Evolutionary conservation across 176 grass and related monocot species (phyloP).

Genomic region (Zoysia pacifica): DNA sequence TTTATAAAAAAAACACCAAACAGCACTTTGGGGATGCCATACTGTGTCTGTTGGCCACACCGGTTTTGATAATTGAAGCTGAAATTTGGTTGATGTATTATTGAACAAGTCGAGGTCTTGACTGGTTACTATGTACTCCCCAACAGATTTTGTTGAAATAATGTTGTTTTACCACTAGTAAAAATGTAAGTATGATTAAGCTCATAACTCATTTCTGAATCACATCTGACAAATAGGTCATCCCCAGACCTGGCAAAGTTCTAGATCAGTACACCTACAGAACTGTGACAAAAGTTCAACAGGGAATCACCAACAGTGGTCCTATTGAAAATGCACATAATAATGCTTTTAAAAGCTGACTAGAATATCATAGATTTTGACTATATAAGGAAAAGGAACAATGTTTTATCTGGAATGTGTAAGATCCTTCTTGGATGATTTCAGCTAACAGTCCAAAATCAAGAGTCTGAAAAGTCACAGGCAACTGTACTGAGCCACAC

Average conservation of each 20-base stretch:
- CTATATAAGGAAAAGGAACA: neutral
- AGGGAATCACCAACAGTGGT: neutral
- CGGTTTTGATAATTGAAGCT: constrained; percentile 9
- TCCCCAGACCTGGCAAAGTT: neutral
- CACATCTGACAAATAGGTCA: neutral
- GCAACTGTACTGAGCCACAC: neutral
- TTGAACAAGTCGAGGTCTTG: neutral
- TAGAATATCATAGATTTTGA: neutral
- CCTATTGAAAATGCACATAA: constrained; percentile 1
- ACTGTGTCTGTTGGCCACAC: neutral
- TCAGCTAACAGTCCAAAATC: neutral
- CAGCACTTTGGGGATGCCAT: too few relatives aligned
- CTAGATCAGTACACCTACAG: neutral
- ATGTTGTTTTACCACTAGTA: neutral
- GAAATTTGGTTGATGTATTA: neutral
- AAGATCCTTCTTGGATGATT: constrained; percentile 14
- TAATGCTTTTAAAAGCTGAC: neutral
- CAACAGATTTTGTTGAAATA: neutral
- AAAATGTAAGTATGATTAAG: neutral
- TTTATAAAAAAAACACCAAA: too few relatives aligned
- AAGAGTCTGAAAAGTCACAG: neutral
- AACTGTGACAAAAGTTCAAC: neutral
- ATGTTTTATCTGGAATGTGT: neutral
- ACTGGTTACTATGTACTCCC: neutral
- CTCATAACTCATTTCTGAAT: constrained; percentile 1